A percentile compares a stretch with the other conserved stretches of the same genome.
phyloP scores from a whole-genome alignment of 2,329 filamentous ascomycete genomes.

The Ascochyta rabiei region DNA sequence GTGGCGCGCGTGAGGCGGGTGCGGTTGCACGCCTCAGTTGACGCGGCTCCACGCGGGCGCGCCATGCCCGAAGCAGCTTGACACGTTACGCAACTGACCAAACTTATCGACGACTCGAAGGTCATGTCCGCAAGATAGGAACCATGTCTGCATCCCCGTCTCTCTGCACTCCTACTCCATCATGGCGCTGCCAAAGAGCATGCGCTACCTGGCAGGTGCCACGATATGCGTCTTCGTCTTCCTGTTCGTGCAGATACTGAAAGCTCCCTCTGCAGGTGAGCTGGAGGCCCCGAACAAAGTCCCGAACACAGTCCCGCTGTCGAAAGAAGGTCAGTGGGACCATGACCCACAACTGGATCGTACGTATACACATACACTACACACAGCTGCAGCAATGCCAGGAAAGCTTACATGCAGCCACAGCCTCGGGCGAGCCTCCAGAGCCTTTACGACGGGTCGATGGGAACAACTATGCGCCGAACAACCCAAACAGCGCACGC shows the following conservation, averaged over 20 bases:
- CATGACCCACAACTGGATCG: constrained; percentile 87
- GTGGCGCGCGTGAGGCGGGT: constrained; percentile 5
- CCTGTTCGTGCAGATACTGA: constrained; percentile 77
- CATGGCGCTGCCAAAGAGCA: constrained; percentile 86
- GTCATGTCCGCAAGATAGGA: constrained; percentile 5
- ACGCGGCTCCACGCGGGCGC: constrained; percentile 15
- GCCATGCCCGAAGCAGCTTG: constrained; percentile 11
- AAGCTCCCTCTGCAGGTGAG: constrained; percentile 57
- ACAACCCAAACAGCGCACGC: constrained; percentile 76
- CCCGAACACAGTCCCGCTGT: constrained; percentile 40
- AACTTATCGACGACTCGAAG: constrained; percentile 14
- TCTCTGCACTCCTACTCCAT: constrained; percentile 32
- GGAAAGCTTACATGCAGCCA: constrained; percentile 12
- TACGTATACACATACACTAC: constrained; percentile 56
- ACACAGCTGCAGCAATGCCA: not conserved
- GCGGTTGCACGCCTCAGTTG: constrained; percentile 13
- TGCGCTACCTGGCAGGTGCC: constrained; percentile 76
- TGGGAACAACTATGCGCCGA: constrained; percentile 76
- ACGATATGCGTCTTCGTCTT: constrained; percentile 78
- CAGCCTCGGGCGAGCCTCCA: constrained; percentile 83
- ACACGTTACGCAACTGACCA: constrained; percentile 16
- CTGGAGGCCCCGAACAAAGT: constrained; percentile 42
- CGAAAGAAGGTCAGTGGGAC: constrained; percentile 65
- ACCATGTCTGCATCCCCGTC: constrained; percentile 8
- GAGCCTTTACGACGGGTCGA: constrained; percentile 73